Conservation (phyloP, 2,329 filamentous ascomycete species). For the Colletotrichum horii region DNA sequence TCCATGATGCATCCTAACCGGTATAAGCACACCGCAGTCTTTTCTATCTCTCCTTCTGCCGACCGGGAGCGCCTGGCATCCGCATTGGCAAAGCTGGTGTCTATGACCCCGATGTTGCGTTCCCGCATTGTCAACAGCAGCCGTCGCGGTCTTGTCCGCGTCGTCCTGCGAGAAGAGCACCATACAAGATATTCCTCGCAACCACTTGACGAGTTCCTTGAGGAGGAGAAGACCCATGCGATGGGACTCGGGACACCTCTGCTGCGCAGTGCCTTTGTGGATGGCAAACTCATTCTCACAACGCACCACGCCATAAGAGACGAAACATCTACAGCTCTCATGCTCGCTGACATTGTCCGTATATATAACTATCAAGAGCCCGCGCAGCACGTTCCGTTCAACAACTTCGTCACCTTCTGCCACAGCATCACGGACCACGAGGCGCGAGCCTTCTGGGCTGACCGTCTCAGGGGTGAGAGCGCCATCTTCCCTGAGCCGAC, state of each 20-base stretch:
- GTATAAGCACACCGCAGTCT: background rate
- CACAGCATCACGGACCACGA: background rate
- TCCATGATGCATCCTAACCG: background rate
- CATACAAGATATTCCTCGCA: background rate
- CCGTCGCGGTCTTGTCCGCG: background rate
- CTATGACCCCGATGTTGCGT: background rate
- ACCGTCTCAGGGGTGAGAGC: background rate
- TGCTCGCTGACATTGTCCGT: background rate
- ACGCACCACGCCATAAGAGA: background rate
- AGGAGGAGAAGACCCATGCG: background rate
- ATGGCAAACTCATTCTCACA: background rate
- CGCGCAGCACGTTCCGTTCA: background rate
- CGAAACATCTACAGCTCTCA: background rate
- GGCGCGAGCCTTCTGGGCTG: background rate
- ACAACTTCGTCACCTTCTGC: background rate
- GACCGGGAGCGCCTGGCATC: background rate
- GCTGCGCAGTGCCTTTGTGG: background rate
- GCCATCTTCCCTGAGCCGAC: background rate
- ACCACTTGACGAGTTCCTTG: background rate
- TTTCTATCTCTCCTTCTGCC: background rate
- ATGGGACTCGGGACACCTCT: background rate
- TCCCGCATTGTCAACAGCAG: background rate
- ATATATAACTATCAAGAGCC: background rate
- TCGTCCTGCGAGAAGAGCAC: background rate
- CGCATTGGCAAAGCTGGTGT: background rate